Evolutionary conservation across 805 yeast species (phyloP).

Genomic region (Candida nonsorbophila): DNA sequence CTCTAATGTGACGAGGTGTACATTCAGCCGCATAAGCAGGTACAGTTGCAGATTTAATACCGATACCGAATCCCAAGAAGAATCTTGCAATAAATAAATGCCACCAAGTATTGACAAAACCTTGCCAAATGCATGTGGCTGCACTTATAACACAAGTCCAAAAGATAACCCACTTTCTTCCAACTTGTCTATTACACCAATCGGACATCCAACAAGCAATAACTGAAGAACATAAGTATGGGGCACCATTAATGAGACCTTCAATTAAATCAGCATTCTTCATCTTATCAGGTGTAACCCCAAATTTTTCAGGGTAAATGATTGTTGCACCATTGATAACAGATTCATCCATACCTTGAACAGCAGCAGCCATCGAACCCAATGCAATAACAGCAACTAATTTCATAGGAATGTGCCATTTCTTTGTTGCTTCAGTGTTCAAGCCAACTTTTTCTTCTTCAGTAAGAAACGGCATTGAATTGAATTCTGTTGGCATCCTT

Average conservation of each 20-base stretch:
- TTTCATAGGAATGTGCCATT: constrained; percentile 43
- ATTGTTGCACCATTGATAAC: constrained; percentile 65
- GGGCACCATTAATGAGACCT: constrained; percentile 62
- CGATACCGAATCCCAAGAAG: constrained; percentile 60
- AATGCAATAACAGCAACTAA: constrained; percentile 50
- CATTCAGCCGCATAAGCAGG: constrained; percentile 66
- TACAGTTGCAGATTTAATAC: constrained; percentile 62
- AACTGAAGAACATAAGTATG: constrained; percentile 54
- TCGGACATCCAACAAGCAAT: constrained; percentile 61
- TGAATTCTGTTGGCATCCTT: constrained; percentile 50
- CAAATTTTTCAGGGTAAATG: constrained; percentile 52
- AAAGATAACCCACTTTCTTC: constrained; percentile 59
- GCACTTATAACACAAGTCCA: constrained; percentile 56
- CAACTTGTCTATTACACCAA: constrained; percentile 43
- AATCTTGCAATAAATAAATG: constrained; percentile 58
- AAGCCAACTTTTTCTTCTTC: constrained; percentile 44
- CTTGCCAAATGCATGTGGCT: constrained; percentile 64
- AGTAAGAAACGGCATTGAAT: constrained; percentile 47
- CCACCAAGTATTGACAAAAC: constrained; percentile 55
- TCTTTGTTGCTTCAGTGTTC: constrained; percentile 40
- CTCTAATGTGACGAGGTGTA: constrained; percentile 53
- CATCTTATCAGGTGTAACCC: constrained; percentile 25
- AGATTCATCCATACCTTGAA: constrained; percentile 74
- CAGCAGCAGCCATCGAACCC: constrained; percentile 66
- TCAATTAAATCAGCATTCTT: constrained; percentile 50